A percentile compares a stretch with the other conserved stretches of the same genome.
Evolutionary conservation across 805 yeast genomes (phyloP).

Genomic region (Saccharomycopsis fibuligera): DNA sequence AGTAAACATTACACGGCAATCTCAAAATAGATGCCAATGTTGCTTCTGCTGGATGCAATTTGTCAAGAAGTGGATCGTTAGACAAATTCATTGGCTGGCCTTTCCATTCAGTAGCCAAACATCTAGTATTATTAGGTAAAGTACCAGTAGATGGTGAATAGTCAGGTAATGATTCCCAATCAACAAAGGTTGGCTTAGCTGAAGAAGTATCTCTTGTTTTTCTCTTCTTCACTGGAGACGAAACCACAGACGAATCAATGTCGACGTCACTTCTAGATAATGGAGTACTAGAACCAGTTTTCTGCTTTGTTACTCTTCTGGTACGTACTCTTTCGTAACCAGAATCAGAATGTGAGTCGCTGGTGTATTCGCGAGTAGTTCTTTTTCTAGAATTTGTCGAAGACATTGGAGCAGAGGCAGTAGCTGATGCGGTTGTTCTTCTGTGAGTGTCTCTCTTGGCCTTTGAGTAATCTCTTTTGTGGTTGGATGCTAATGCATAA

Average conservation of each 20-base stretch:
- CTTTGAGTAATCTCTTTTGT: conserved; percentile 16
- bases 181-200: conserved; percentile 27
- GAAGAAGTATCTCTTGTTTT: conserved; percentile 26
- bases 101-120: conserved; percentile 91
- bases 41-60: conserved; percentile 89
- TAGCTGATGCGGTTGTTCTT: conserved; percentile 6
- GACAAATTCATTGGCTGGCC: conserved; percentile 94
- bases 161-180: conserved; percentile 72
- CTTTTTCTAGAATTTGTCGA: conserved; percentile 19
- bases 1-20: conserved; percentile 78
- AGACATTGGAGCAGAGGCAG: conserved; percentile 7
- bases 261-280: neutral
- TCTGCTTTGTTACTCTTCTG: conserved; percentile 40
- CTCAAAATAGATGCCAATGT: conserved; percentile 82
- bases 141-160: conserved; percentile 63
- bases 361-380: conserved; percentile 1
- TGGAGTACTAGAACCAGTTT: conserved; percentile 16
- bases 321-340: conserved; percentile 45
- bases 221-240: conserved; percentile 18
- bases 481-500: conserved; percentile 20
- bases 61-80: conserved; percentile 61
- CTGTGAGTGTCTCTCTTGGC: conserved; percentile 5
- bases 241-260: conserved; percentile 6
- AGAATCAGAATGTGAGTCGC: conserved; percentile 8
- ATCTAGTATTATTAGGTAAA: conserved; percentile 63